Conservation (phyloP, 345 rosid species). For the Murraya koenigii region DNA sequence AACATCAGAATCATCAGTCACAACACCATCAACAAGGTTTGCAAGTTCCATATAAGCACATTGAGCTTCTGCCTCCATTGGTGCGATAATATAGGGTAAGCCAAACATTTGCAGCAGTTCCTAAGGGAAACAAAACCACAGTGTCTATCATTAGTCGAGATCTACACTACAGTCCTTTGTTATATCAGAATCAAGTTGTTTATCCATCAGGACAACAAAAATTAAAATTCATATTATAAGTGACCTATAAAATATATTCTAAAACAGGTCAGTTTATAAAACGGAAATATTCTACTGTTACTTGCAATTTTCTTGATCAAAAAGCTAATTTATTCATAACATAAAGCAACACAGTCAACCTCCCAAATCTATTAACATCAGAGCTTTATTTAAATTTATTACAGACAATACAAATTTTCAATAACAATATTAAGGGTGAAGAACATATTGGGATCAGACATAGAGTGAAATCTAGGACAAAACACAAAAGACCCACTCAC, state of each 20-base stretch:
- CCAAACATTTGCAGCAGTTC: slow-evolving; percentile 98
- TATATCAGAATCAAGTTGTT: neutral
- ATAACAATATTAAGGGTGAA: neutral
- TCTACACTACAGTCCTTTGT: neutral
- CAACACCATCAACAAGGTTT: slow-evolving; percentile 91
- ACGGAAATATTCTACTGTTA: neutral
- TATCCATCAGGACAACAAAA: neutral
- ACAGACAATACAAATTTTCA: neutral
- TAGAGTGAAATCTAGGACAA: neutral
- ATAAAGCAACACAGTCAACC: neutral
- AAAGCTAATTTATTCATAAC: neutral
- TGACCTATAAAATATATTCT: neutral
- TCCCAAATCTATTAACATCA: neutral
- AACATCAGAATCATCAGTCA: slow-evolving; percentile 96
- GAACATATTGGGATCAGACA: neutral
- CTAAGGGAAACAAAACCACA: slow-evolving; percentile 34
- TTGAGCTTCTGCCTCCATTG: slow-evolving; percentile 99
- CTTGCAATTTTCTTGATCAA: neutral
- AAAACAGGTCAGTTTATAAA: neutral
- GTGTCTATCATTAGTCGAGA: neutral
- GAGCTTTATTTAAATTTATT: neutral
- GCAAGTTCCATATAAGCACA: slow-evolving; percentile 88
- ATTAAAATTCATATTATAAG: too few relatives aligned
- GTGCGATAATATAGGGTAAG: slow-evolving; percentile 91
- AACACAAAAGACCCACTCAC: neutral